phyloP scores from a whole-genome alignment of 1,284 basidiomycete genomes.

The Phellinidium pouzarii region DNA sequence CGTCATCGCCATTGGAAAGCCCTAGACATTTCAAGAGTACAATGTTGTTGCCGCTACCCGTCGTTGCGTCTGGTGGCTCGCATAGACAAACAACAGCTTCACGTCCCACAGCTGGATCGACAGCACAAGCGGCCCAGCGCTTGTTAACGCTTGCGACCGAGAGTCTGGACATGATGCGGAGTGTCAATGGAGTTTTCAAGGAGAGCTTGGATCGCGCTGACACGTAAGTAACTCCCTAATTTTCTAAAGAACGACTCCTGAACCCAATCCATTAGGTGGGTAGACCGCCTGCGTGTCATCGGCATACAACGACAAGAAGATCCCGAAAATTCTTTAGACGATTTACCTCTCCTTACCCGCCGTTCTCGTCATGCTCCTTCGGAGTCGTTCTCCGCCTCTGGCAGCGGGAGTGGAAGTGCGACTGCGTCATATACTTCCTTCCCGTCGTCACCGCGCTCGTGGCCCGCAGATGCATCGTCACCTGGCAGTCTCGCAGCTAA shows the following conservation, averaged over 20 bases:
- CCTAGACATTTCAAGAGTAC: background rate
- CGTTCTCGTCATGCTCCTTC: background rate
- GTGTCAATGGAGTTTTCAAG: slow-evolving; percentile 80
- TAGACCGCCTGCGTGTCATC: slow-evolving; percentile 67
- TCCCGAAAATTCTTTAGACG: background rate
- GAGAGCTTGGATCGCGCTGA: slow-evolving; percentile 87
- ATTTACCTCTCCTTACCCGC: background rate
- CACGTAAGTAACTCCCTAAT: slow-evolving; percentile 45
- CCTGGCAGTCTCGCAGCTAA: slow-evolving; percentile 7
- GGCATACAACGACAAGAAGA: slow-evolving; percentile 57
- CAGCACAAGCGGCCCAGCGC: slow-evolving; percentile 69
- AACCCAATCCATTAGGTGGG: slow-evolving; percentile 49
- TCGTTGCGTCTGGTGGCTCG: background rate
- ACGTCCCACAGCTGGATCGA: slow-evolving; percentile 45
- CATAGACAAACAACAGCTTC: slow-evolving; percentile 19
- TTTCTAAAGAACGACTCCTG: slow-evolving; percentile 1
- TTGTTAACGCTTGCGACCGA: slow-evolving; percentile 84
- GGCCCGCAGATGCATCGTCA: slow-evolving; percentile 11
- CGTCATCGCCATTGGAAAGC: slow-evolving; percentile 14
- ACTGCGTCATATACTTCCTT: slow-evolving; percentile 16
- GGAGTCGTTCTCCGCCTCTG: slow-evolving; percentile 1
- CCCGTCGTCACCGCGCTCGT: slow-evolving; percentile 15
- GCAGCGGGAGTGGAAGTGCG: slow-evolving; percentile 3
- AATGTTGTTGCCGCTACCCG: slow-evolving; percentile 5
- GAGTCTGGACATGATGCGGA: slow-evolving; percentile 85